These are phyloP conservation scores for Lophium mytilinum DNA, from an alignment of 495 filamentous ascomycete species.

Conservation along the genomic window DNA sequence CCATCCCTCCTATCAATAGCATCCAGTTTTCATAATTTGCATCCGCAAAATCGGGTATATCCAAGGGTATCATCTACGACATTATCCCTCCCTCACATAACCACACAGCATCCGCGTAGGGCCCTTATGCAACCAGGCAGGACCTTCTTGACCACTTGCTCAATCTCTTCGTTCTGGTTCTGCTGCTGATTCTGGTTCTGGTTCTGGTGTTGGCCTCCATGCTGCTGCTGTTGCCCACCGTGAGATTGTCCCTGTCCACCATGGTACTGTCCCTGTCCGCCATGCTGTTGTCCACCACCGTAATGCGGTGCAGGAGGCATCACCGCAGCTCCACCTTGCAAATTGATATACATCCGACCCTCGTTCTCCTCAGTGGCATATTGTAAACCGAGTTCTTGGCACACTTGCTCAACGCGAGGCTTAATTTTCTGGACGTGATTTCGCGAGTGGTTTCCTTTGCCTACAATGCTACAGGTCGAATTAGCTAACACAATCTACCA, in stretches of 20 bases:
- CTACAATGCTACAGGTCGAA: conserved; percentile 59
- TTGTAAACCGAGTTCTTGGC: conserved; percentile 69
- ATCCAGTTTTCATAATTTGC: too few relatives aligned
- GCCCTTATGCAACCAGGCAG: conserved; percentile 53
- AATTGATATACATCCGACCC: conserved; percentile 70
- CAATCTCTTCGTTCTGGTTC: conserved; percentile 50
- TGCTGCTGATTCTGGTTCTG: conserved; percentile 32
- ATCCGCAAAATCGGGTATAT: too few relatives aligned
- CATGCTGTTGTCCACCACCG: conserved; percentile 28
- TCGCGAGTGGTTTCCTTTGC: conserved; percentile 81
- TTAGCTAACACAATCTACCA: conserved; percentile 9
- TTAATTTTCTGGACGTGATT: conserved; percentile 83
- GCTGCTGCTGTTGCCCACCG: conserved; percentile 30
- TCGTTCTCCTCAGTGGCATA: conserved; percentile 80
- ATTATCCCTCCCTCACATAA: conserved; percentile 49
- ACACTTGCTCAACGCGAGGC: conserved; percentile 79
- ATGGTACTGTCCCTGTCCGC: conserved; percentile 33
- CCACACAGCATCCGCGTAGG: conserved; percentile 63
- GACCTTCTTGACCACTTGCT: conserved; percentile 54
- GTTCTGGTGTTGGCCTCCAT: conserved; percentile 28
- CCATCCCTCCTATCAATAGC: too few relatives aligned
- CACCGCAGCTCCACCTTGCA: conserved; percentile 52
- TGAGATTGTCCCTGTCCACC: conserved; percentile 32
- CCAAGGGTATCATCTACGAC: too few relatives aligned
- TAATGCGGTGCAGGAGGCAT: conserved; percentile 41